phyloP scores from a whole-genome alignment of 345 rosid genomes.

The Carallia brachiata region DNA sequence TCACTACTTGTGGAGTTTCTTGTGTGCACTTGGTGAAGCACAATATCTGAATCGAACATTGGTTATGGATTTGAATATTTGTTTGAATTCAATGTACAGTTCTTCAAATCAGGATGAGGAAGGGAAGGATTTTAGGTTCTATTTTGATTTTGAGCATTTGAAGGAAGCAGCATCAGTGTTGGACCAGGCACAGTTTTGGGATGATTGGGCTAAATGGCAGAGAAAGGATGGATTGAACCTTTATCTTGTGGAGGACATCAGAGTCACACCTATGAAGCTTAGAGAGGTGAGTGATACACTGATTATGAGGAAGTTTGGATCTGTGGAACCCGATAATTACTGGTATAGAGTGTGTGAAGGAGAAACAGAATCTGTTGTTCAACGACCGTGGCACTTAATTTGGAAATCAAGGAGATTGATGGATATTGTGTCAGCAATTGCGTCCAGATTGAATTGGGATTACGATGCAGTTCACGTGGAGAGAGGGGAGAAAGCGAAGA shows the following conservation, averaged over 20 bases:
- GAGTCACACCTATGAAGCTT: constrained; percentile 79
- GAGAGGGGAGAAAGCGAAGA: constrained; percentile 83
- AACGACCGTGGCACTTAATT: constrained; percentile 89
- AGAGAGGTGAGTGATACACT: constrained; percentile 58
- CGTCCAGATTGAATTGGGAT: constrained; percentile 85
- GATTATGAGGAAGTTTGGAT: constrained; percentile 92
- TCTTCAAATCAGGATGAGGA: constrained; percentile 81
- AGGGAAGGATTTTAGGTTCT: constrained; percentile 92
- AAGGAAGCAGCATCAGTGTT: constrained; percentile 81
- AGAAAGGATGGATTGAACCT: constrained; percentile 49
- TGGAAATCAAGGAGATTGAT: constrained; percentile 91
- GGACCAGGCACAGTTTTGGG: constrained; percentile 88
- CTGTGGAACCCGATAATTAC: constrained; percentile 88
- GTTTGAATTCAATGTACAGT: constrained; percentile 72
- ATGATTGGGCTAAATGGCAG: constrained; percentile 76
- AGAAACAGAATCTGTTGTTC: constrained; percentile 70
- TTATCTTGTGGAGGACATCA: constrained; percentile 70
- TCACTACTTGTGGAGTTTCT: constrained; percentile 93
- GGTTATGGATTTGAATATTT: constrained; percentile 84
- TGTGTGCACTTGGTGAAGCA: constrained; percentile 95
- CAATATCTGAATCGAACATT: constrained; percentile 87
- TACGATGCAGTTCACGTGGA: constrained; percentile 84
- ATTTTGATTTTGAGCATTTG: constrained; percentile 97
- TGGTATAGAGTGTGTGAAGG: constrained; percentile 99
- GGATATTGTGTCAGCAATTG: constrained; percentile 79